These are phyloP conservation scores for Penicillium psychrosexuale DNA, from an alignment of 2,329 filamentous ascomycete species.

Conservation along the genomic window DNA sequence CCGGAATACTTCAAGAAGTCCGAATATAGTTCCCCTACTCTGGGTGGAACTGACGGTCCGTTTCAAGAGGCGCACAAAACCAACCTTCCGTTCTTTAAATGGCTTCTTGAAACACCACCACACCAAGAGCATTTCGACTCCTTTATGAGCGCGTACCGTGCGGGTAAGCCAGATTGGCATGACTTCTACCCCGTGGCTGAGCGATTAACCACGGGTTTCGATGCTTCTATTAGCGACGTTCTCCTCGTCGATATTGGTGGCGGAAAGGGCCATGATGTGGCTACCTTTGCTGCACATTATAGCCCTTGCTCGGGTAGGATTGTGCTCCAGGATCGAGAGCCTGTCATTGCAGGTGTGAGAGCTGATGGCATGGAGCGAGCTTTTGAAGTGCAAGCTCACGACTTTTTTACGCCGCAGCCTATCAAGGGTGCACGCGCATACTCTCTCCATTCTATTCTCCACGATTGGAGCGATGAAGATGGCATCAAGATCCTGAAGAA, in stretches of 20 bases:
- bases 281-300: constrained; percentile 8
- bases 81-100: constrained; percentile 37
- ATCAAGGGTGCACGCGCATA: constrained; percentile 25
- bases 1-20: constrained; percentile 33
- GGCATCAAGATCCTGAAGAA: constrained; percentile 20
- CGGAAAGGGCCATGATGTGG: constrained; percentile 21
- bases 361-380: neutral
- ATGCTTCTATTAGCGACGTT: constrained; percentile 12
- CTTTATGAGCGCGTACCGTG: constrained; percentile 41
- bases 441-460: constrained; percentile 26
- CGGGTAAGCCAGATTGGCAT: constrained; percentile 39
- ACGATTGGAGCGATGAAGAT: constrained; percentile 26
- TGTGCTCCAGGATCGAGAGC: constrained; percentile 15
- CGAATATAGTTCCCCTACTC: constrained; percentile 28
- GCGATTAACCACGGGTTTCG: constrained; percentile 15
- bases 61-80: constrained; percentile 40
- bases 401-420: constrained; percentile 21
- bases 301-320: constrained; percentile 3
- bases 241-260: constrained; percentile 26
- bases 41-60: constrained; percentile 30
- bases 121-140: constrained; percentile 35
- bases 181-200: constrained; percentile 25
- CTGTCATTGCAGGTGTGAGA: constrained; percentile 11
- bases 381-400: constrained; percentile 15
- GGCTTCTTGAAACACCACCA: constrained; percentile 37